Evolutionary conservation across 2,329 filamentous ascomycete species (phyloP), one percentile per base, ranked within the genome.

Genomic region (Fusarium luffae): DNA sequence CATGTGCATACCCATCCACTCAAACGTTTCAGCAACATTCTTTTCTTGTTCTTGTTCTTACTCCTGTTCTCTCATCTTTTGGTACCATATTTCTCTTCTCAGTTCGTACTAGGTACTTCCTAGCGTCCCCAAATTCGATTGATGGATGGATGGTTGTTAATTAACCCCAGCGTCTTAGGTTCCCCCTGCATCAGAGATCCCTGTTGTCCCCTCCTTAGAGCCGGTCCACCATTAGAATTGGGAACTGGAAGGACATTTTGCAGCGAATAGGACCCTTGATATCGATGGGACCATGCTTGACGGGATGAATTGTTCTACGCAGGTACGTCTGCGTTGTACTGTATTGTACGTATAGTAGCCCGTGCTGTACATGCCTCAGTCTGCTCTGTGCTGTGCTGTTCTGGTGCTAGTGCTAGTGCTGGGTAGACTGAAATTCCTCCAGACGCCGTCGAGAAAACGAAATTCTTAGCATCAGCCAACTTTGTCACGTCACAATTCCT

Each of bases 401-500:
- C 34, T 37, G 10, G 34, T 37, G 34, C 34, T 37, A 37, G 34
- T 37, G 18, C 18, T 37, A 37, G 34, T n/a, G 34, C 12, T n/a
- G 10, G 34, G 34, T 62, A 47, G 61, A 60, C 49, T 58, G 63
- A 68, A 70, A 71, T 72, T 73, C 70, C 62, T 59, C 54, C 41
- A 54, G 58, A 54, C 54, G 59, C 68, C 71, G 58, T 70, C 71
- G 49, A 65, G 46, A 59, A 61, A 50, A 59, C 60, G 50, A 66
- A 57, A 54, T 62, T 69, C 61, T 66, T 63, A 70, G 61, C 48
- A 60, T 59, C 49, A 66, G 59, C 66, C 56, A 68, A 63, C 63
- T 70, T 69, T 72, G 72, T 74, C 72, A 75, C 70, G 71, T 72
- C 72, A 69, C 71, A 72, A 73, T 71, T 73, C 69, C 51, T 67